Conservation (phyloP, 805 yeast species). For the Cyberlindnera meyerae region DNA sequence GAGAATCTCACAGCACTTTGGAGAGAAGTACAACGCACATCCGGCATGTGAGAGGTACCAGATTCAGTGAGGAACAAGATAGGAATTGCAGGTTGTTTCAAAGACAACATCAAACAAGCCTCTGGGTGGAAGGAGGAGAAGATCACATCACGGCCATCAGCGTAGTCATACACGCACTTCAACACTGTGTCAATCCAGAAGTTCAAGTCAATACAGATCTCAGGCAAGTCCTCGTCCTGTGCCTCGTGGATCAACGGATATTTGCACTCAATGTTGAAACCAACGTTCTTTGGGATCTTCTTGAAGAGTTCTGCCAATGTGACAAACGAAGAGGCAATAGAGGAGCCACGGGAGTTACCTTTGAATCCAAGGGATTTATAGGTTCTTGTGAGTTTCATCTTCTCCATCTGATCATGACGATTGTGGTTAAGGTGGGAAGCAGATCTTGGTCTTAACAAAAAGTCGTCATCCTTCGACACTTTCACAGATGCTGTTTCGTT, state of each 20-base stretch:
- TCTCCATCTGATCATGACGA: conserved; percentile 31
- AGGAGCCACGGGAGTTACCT: conserved; percentile 86
- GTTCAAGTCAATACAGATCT: conserved; percentile 76
- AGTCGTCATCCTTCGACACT: conserved; percentile 26
- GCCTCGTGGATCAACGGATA: conserved; percentile 96
- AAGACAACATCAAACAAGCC: conserved; percentile 73
- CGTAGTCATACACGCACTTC: conserved; percentile 70
- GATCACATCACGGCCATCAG: conserved; percentile 76
- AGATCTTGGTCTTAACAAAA: conserved; percentile 26
- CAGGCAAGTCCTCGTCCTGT: conserved; percentile 82
- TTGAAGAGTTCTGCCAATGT: conserved; percentile 80
- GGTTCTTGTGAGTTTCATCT: conserved; percentile 85
- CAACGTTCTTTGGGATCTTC: conserved; percentile 76
- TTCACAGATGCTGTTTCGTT: conserved; percentile 28
- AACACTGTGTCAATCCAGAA: conserved; percentile 85
- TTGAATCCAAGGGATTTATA: conserved; percentile 82
- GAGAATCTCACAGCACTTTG: conserved; percentile 92
- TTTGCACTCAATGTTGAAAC: conserved; percentile 91
- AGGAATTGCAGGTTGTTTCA: conserved; percentile 93
- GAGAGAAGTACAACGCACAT: conserved; percentile 77
- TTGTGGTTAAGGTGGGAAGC: conserved; percentile 17
- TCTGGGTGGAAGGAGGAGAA: conserved; percentile 96
- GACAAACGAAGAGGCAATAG: conserved; percentile 88
- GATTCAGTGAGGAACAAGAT: conserved; percentile 85
- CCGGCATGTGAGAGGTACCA: conserved; percentile 85